Evolutionary conservation across 345 rosid genomes (phyloP).

Genomic region (Mallotus nudiflorus): DNA sequence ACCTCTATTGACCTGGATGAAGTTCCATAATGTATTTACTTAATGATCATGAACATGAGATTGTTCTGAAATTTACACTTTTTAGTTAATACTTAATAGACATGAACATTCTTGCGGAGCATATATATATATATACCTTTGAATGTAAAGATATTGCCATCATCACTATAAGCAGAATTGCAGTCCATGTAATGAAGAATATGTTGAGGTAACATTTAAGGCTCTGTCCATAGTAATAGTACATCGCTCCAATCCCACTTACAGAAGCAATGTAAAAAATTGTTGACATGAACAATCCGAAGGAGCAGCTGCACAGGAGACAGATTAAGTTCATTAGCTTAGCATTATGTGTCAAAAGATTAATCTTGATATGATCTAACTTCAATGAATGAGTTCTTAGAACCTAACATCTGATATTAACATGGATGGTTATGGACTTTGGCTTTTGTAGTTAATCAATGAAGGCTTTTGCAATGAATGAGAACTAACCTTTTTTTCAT

Average conservation of each 20-base stretch:
- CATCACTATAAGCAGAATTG: slow-evolving; percentile 62
- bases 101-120: too few relatives aligned
- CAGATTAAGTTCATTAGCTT: too few relatives aligned
- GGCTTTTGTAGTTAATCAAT: too few relatives aligned
- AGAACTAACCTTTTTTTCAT: slow-evolving; percentile 52
- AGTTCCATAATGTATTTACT: not conserved
- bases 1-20: slow-evolving; percentile 65
- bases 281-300: slow-evolving; percentile 64
- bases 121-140: slow-evolving; percentile 41
- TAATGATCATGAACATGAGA: not conserved
- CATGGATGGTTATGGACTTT: too few relatives aligned
- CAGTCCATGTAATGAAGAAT: slow-evolving; percentile 81
- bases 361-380: too few relatives aligned
- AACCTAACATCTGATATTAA: too few relatives aligned
- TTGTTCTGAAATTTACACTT: not conserved
- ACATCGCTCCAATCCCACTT: slow-evolving; percentile 59
- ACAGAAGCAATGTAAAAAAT: slow-evolving; percentile 55
- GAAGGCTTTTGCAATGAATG: not conserved
- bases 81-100: too few relatives aligned
- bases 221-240: slow-evolving; percentile 48
- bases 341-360: too few relatives aligned
- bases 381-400: too few relatives aligned
- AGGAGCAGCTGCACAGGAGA: slow-evolving; percentile 50
- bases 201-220: slow-evolving; percentile 61
- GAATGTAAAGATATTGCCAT: slow-evolving; percentile 71